Evolutionary conservation across 345 rosid genomes (phyloP).

Genomic region (Populus nigra): DNA sequence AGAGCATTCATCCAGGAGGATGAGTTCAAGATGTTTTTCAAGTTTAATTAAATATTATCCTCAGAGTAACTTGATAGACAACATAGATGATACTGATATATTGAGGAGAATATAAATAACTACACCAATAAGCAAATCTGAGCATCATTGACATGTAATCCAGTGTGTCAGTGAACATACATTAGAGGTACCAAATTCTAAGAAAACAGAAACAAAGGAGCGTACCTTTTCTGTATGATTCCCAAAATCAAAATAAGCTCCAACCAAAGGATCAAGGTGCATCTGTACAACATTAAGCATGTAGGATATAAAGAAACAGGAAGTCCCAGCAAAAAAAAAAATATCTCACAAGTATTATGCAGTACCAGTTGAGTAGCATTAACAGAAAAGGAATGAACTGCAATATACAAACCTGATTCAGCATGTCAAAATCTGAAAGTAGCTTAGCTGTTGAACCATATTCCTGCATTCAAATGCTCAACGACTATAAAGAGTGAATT

Average conservation of each 20-base stretch:
- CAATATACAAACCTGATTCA: slow-evolving; percentile 62
- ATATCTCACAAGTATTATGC: neutral
- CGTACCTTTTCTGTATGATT: slow-evolving; percentile 84
- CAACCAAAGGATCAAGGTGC: slow-evolving; percentile 72
- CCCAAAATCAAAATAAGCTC: slow-evolving; percentile 88
- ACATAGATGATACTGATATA: neutral
- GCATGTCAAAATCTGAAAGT: slow-evolving; percentile 71
- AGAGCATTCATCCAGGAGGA: neutral
- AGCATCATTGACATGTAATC: neutral
- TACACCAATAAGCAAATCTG: neutral
- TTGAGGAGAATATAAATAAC: neutral
- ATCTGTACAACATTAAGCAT: slow-evolving; percentile 45
- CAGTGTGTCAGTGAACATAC: neutral
- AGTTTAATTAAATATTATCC: neutral
- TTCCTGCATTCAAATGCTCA: slow-evolving; percentile 45
- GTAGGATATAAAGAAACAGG: neutral
- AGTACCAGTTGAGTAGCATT: slow-evolving; percentile 1
- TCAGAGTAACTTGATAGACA: neutral
- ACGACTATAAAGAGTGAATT: slow-evolving; percentile 6
- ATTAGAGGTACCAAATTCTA: neutral
- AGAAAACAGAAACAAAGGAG: slow-evolving; percentile 10
- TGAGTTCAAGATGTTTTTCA: neutral
- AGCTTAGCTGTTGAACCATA: slow-evolving; percentile 54
- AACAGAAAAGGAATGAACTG: neutral
- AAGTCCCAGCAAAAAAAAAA: too few relatives aligned